phyloP scores from a whole-genome alignment of 768 basidiomycete species.

The Tricholoma sp. region DNA sequence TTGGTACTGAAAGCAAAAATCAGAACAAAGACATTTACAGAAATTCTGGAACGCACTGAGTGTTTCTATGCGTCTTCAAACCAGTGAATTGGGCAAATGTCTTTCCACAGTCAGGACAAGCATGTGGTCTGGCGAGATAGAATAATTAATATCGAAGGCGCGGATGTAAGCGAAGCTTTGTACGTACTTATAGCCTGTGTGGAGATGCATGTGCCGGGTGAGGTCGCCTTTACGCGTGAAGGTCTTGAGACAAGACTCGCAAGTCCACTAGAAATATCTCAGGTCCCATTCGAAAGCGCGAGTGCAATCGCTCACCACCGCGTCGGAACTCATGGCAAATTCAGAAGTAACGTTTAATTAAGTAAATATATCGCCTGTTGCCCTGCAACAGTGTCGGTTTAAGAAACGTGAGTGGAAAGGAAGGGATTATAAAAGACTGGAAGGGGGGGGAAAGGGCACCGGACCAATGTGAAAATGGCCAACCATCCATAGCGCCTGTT shows the following conservation, averaged over 20 bases:
- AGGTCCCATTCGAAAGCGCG: not conserved
- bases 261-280: slow-evolving; percentile 27
- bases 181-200: slow-evolving; percentile 47
- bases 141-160: not conserved
- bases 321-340: slow-evolving; percentile 6
- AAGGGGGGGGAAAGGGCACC: slow-evolving; percentile 5
- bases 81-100: slow-evolving; percentile 55
- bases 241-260: slow-evolving; percentile 39
- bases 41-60: slow-evolving; percentile 47
- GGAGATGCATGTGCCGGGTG: slow-evolving; percentile 48
- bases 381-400: slow-evolving; percentile 21
- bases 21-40: not conserved
- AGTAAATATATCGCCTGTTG: slow-evolving; percentile 17
- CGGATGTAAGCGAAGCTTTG: not conserved
- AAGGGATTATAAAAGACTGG: slow-evolving; percentile 14
- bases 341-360: not conserved
- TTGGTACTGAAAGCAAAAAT: slow-evolving; percentile 33
- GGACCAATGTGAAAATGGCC: slow-evolving; percentile 9
- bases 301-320: slow-evolving; percentile 1
- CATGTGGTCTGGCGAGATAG: slow-evolving; percentile 38
- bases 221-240: slow-evolving; percentile 60
- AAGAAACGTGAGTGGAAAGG: slow-evolving; percentile 11
- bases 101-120: slow-evolving; percentile 49
- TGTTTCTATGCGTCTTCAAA: slow-evolving; percentile 59
- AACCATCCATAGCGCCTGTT: slow-evolving; percentile 7